Conservation (phyloP, 2,329 filamentous ascomycete genomes). For the Aureobasidium sp. region DNA sequence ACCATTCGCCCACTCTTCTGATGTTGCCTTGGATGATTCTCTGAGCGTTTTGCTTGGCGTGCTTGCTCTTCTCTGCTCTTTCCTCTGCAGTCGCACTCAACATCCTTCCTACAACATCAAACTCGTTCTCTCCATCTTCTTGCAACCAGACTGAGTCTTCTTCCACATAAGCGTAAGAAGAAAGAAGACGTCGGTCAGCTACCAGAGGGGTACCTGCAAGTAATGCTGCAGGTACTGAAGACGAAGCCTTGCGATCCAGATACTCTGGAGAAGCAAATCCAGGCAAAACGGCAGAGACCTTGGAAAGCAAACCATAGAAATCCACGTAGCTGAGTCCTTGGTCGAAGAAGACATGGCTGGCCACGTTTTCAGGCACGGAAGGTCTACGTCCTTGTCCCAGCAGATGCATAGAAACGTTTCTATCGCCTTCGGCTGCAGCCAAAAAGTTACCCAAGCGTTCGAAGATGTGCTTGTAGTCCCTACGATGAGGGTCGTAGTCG, state of each 20-base stretch:
- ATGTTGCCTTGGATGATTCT: conserved; percentile 11
- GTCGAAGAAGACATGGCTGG: conserved; percentile 24
- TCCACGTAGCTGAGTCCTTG: conserved; percentile 25
- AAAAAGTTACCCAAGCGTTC: conserved; percentile 22
- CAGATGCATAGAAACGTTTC: conserved; percentile 11
- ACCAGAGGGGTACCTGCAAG: conserved; percentile 26
- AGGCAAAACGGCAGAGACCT: conserved; percentile 24
- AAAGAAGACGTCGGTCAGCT: conserved; percentile 22
- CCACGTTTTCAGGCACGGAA: conserved; percentile 21
- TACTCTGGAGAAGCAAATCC: conserved; percentile 25
- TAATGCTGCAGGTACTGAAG: conserved; percentile 24
- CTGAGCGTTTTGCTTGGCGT: not conserved
- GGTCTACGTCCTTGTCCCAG: conserved; percentile 19
- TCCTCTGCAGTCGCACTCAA: conserved; percentile 38
- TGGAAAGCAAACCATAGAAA: conserved; percentile 25
- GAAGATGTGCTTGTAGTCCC: conserved; percentile 26
- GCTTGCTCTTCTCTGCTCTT: conserved; percentile 30
- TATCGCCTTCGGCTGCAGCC: not conserved
- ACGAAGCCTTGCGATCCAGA: conserved; percentile 25
- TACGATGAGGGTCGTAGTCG: conserved; percentile 24
- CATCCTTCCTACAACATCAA: conserved; percentile 25
- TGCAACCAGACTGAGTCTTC: conserved; percentile 25
- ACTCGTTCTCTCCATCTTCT: conserved; percentile 22
- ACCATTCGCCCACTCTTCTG: conserved; percentile 6
- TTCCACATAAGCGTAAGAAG: conserved; percentile 25